A percentile compares a stretch with the other conserved stretches of the same genome.
phyloP scores from a whole-genome alignment of 768 basidiomycete genomes.

The Tricholoma flavovirens region DNA sequence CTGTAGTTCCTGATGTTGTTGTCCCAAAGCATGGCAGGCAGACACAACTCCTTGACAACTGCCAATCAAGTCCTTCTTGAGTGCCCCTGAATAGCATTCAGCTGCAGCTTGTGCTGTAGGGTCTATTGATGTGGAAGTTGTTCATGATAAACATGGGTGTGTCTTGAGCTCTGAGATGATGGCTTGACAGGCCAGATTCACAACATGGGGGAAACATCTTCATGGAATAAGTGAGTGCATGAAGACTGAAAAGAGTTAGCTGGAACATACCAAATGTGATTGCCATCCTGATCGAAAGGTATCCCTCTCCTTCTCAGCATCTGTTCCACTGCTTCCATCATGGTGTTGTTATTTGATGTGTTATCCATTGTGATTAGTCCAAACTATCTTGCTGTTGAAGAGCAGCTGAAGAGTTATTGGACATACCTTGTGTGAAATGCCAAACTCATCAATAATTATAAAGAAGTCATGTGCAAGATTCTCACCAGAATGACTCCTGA shows the following conservation, averaged over 20 bases:
- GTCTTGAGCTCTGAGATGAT: conserved; percentile 12
- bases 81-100: no score
- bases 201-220: conserved; percentile 22
- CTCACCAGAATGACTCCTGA: conserved; percentile 25
- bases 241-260: no score
- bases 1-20: conserved; percentile 21
- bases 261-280: conserved; percentile 5
- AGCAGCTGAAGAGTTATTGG: neutral
- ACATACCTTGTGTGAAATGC: conserved; percentile 17
- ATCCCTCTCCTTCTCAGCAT: conserved; percentile 6
- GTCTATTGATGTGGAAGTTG: no score
- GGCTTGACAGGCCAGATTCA: conserved; percentile 21
- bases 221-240: no score
- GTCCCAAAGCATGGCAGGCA: conserved; percentile 18
- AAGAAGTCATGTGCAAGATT: conserved; percentile 21
- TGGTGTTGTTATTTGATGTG: conserved; percentile 29
- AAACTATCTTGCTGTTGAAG: conserved; percentile 7
- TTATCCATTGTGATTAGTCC: conserved; percentile 30
- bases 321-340: conserved; percentile 21
- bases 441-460: conserved; percentile 18
- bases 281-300: conserved; percentile 16
- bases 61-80: no score
- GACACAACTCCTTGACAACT: no score
- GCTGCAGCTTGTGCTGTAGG: no score
- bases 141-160: neutral